These are phyloP conservation scores for Magnaporthiopsis poae DNA, from an alignment of 2,329 filamentous ascomycete genomes.

Conservation along the genomic window DNA sequence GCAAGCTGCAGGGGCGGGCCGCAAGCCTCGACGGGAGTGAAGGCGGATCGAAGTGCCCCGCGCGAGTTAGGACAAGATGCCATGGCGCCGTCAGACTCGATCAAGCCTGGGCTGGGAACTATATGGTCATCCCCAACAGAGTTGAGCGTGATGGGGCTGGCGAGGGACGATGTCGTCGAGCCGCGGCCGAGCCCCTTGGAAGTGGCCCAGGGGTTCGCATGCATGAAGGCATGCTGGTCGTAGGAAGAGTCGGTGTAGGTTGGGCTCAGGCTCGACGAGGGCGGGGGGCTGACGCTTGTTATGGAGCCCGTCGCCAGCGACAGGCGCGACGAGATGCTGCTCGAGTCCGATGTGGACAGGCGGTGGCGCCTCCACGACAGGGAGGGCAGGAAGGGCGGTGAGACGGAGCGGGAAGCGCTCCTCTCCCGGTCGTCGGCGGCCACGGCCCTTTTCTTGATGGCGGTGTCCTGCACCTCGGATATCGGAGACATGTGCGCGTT, in stretches of 20 bases:
- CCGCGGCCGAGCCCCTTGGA: background rate
- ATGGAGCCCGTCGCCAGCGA: constrained; percentile 6
- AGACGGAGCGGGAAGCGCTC: background rate
- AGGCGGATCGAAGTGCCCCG: background rate
- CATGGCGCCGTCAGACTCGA: background rate
- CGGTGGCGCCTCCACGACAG: constrained; percentile 2
- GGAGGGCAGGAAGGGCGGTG: background rate
- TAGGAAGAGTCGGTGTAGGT: constrained; percentile 7
- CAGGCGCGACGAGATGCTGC: constrained; percentile 7
- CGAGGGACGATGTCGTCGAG: constrained; percentile 1
- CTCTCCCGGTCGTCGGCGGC: background rate
- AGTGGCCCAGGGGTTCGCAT: constrained; percentile 2
- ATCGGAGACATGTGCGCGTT: background rate
- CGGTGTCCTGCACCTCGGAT: background rate
- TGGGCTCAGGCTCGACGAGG: constrained; percentile 4
- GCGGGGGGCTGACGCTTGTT: constrained; percentile 6
- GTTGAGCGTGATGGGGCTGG: background rate
- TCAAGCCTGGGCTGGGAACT: too few species aligned
- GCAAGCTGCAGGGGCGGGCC: background rate
- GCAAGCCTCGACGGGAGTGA: background rate
- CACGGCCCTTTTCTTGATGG: background rate
- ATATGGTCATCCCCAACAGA: background rate
- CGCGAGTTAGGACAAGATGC: background rate
- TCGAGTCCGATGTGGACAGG: constrained; percentile 2
- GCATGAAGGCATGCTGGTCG: background rate